Conservation (phyloP, 2,329 filamentous ascomycete species). For the Colletotrichum nymphaeae region DNA sequence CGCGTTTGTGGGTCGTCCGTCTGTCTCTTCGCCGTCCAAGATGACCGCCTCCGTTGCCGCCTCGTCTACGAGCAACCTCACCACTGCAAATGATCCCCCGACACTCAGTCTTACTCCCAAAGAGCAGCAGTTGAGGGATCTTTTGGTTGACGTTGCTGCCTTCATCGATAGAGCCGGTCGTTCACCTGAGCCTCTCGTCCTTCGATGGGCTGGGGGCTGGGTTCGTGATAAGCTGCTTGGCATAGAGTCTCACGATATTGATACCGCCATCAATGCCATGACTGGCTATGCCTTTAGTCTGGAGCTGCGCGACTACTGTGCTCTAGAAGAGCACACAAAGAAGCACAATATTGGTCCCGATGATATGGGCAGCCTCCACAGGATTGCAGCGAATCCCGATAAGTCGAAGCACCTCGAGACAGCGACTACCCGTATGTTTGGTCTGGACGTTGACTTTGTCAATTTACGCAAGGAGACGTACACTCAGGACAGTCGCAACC, state of each 20-base stretch:
- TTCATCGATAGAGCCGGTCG: conserved; percentile 68
- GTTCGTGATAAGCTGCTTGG: conserved; percentile 86
- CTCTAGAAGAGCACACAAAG: conserved; percentile 66
- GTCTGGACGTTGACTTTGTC: conserved; percentile 91
- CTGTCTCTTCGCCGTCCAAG: conserved; percentile 6
- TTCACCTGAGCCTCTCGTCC: conserved; percentile 65
- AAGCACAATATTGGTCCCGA: conserved; percentile 69
- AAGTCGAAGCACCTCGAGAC: conserved; percentile 98
- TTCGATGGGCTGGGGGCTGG: conserved; percentile 89
- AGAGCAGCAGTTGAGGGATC: conserved; percentile 77
- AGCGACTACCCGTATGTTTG: conserved; percentile 85
- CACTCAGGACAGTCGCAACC: conserved; percentile 87
- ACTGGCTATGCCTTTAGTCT: conserved; percentile 82
- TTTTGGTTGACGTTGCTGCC: conserved; percentile 84
- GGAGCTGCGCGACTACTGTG: conserved; percentile 76
- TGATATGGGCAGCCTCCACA: conserved; percentile 82
- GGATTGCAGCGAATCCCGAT: conserved; percentile 91
- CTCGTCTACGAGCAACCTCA: conserved; percentile 8
- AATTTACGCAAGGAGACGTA: conserved; percentile 95
- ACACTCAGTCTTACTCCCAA: conserved; percentile 70
- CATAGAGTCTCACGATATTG: conserved; percentile 81
- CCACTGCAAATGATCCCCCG: conserved; percentile 4
- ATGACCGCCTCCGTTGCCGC: conserved; percentile 34
- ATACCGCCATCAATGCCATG: conserved; percentile 88
- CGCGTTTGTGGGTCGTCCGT: conserved; percentile 22